These are phyloP conservation scores for Entelexis sorbosivorans DNA, from an alignment of 1,139 yeast genomes.

Conservation along the genomic window DNA sequence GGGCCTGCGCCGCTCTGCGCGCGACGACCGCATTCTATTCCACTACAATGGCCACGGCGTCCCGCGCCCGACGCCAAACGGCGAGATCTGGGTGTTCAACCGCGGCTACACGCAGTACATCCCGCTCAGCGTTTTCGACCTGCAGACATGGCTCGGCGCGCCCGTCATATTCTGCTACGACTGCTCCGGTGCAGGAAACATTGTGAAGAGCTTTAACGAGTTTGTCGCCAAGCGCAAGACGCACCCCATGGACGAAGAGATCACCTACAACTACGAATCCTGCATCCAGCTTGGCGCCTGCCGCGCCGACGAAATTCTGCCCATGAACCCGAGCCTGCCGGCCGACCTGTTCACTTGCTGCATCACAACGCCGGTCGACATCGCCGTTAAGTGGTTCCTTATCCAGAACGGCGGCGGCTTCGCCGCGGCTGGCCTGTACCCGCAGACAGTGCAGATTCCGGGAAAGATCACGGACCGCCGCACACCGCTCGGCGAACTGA, in stretches of 20 bases:
- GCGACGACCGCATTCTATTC: constrained; percentile 73
- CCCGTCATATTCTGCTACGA: constrained; percentile 94
- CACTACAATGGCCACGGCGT: constrained; percentile 99
- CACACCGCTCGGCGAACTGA: constrained; percentile 90
- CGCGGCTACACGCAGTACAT: constrained; percentile 94
- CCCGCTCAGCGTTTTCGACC: constrained; percentile 84
- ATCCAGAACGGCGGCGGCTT: constrained; percentile 42
- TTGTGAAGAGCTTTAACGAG: constrained; percentile 76
- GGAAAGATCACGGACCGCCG: constrained; percentile 86
- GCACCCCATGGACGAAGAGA: constrained; percentile 24
- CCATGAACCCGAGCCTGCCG: constrained; percentile 90
- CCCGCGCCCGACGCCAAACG: constrained; percentile 92
- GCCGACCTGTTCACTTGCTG: constrained; percentile 95
- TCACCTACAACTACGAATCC: constrained; percentile 62
- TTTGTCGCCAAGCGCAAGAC: constrained; percentile 85
- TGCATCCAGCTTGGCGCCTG: constrained; percentile 95
- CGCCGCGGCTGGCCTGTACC: constrained; percentile 35
- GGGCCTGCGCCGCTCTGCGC: constrained; percentile 76
- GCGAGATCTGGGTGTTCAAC: constrained; percentile 99
- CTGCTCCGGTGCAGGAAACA: constrained; percentile 90
- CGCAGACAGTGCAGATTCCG: constrained; percentile 42
- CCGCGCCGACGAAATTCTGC: constrained; percentile 69
- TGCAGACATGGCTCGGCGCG: constrained; percentile 96
- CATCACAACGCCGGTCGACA: constrained; percentile 88
- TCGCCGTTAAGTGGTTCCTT: constrained; percentile 83